Base-by-base conservation (phyloP, 2,329 filamentous ascomycete genomes). In the Rosellinia necatrix region DNA sequence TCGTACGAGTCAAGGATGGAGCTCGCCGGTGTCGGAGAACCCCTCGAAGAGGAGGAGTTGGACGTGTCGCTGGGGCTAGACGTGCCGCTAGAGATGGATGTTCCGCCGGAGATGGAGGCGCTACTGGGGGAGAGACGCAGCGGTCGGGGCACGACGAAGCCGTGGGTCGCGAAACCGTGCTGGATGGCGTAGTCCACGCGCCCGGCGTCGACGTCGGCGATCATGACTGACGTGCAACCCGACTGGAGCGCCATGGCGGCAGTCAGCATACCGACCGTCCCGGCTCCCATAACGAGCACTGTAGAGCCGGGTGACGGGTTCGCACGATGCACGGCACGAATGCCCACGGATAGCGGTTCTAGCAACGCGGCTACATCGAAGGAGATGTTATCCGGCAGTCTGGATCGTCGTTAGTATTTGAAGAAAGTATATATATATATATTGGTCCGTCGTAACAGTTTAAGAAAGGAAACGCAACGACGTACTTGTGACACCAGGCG, bases 201-300 rank as follows among this genome's bases (percentile, higher is more conserved):
- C 2, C 81, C 80, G 30, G 76, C 75, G 57, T 85, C 82, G 9
- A 88, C 74, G 63, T 88, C 86, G 12, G 82, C 79, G 37, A 86
- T 83, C 3, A 82, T 83, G 21, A 88, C 79, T 29, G 78, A 75
- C 1, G 78, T 78, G 58, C 84, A 86, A 22, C 84, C 84, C 9
- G 83, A 81, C 64, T 83, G 80, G 24, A 81, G 74, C 3, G 84
- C 83, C 76, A 87, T 85, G 17, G 82, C 83, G 3, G 84, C 83
- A 10, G 82, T 85, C 40, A 88, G 74, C 3, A 88, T 73, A 1
- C 85, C 85, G 25, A 88, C 80, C 1, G 85, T 81, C 13, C 85
- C 85, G 9, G 84, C 83, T 13, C 85, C 85, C n/a, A 87, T 79
- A 24, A 88, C 80, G n/a, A 88, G 72, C 3, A 82, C 81, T 2